Base-by-base conservation (phyloP, 352 stramenopile genomes). In the Peronosclerospora sorghi region DNA sequence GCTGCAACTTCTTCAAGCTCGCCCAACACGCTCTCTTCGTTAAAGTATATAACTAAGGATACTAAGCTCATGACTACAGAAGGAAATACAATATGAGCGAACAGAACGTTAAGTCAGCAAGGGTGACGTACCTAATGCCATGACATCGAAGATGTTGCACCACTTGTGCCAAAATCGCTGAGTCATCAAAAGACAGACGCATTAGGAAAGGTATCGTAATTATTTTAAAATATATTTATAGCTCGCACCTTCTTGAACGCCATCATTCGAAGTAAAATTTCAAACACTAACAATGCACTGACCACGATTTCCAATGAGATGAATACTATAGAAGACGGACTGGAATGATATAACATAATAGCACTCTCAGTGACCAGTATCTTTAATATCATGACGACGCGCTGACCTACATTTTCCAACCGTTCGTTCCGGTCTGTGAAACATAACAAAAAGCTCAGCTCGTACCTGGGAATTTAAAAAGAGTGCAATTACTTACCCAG, bases 81-180 rank as follows among this genome's bases (percentile, higher is more conserved):
- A 2, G 35, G 36, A 12, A 32, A 47, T 19, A 51, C 14, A 6
- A 9, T 17, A 26, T 44, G 15, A 51, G 18, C 12, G 9, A 42
- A 5, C 39, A 10, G n/a, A 48, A 12, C 23, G 13, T 9, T 23
- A 45, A 51, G 34, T 7, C 12, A 26, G 21, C 21, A 7, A 26
- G 26, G 5, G 1, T 28, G 35, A 54, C 54, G 20, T 20, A 89
- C 76, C 61, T 13, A 86, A 58, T 13, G 73, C 78, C n/a, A 86
- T 32, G 21, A 90, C 57, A 51, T 90, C 78, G 39, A 90, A 90
- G 14, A 90, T 68, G 58, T 90, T 90, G 51, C 65, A 82, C 78
- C 78, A 90, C 52, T 84, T 86, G 43, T 68, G 69, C 74, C 78
- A 90, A 42, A 86, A 90, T 20, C 71, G 64, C 76, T 89, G 45